Evolutionary conservation across 148 eudicot genomes (phyloP), one percentile per base, ranked within the genome.

Genomic region (Dysphania ambrosioides): DNA sequence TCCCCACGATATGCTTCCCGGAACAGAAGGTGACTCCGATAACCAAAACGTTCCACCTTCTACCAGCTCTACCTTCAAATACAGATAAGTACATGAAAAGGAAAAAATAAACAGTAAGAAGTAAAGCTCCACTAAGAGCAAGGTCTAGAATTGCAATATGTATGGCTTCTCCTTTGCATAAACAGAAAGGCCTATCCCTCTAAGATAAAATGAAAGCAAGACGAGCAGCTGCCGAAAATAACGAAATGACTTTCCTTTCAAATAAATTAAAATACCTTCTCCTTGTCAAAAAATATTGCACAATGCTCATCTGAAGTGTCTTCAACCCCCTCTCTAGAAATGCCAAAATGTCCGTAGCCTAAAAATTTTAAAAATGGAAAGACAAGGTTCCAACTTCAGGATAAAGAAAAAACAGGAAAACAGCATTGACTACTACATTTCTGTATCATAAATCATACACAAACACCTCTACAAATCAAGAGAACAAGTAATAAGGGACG

Each of bases 1-100:
- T 40, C 96, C 96, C 98, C 98, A 95, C 68, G 98, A 92, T 70
- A 82, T 83, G 84, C 97, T 95, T 82, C 96, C 98, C 35, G 98
- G 93, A 55, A 95, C 91, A 68, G 98, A 92, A 51, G 98, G 98
- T 36, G 98, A 88, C 77, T 95, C 98, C 15, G 98, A 95, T 74
- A 95, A 75, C 98, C 98, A 95, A 84, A 95, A 95, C 8, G 98
- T 95, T 81, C 98, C 98, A 77, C 97, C 97, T 88, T 95, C 98
- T 72, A 90, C 74, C 44, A 95, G 81, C 82, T 95, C 98, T 59
- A 95, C 97, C 98, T 95, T 80, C 77, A 83, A 55, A 70, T 62
- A 68, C 16, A n/a, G 42, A 41, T 10, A 67, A 61, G 81, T 64
- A 51, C 68, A 42, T 9, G 24, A 70, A 47, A 35, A 5, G n/a